phyloP scores from a whole-genome alignment of 2,329 filamentous ascomycete species.

The Fusarium vanettenii region DNA sequence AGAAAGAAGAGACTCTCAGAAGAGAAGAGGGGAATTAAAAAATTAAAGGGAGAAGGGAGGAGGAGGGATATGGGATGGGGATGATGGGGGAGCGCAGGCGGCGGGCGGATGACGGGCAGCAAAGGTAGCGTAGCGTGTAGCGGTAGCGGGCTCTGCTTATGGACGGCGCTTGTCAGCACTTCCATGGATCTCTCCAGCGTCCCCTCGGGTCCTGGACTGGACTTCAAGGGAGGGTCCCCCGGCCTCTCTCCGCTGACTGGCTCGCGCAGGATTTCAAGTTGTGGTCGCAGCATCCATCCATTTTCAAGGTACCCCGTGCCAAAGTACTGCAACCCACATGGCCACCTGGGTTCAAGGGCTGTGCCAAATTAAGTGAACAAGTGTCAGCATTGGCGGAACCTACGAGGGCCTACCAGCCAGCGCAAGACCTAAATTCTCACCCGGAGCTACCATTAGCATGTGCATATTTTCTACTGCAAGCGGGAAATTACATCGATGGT shows the following conservation, averaged over 20 bases:
- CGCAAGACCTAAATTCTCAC: background rate
- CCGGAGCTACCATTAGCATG: background rate
- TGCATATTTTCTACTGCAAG: background rate
- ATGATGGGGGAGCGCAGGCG: slow-evolving; percentile 6
- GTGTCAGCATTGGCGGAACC: slow-evolving; percentile 37
- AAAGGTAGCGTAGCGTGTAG: background rate
- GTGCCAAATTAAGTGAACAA: slow-evolving; percentile 36
- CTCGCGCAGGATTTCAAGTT: background rate
- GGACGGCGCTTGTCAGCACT: background rate
- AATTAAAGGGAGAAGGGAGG: slow-evolving; percentile 18
- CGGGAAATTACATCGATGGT: background rate
- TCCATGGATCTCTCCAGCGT: background rate
- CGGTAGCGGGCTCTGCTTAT: background rate
- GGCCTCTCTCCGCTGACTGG: background rate
- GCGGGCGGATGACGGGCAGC: background rate
- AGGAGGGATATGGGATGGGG: slow-evolving; percentile 11
- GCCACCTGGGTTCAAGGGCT: slow-evolving; percentile 15
- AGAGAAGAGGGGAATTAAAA: slow-evolving; percentile 9
- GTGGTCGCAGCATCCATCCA: background rate
- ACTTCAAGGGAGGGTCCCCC: background rate
- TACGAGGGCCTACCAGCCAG: background rate
- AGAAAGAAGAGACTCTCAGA: background rate
- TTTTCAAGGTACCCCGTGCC: background rate
- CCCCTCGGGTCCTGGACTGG: background rate
- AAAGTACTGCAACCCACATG: slow-evolving; percentile 3